Conservation (phyloP, 2,329 filamentous ascomycete species). For the Teratosphaeria pseudoeucalypti region DNA sequence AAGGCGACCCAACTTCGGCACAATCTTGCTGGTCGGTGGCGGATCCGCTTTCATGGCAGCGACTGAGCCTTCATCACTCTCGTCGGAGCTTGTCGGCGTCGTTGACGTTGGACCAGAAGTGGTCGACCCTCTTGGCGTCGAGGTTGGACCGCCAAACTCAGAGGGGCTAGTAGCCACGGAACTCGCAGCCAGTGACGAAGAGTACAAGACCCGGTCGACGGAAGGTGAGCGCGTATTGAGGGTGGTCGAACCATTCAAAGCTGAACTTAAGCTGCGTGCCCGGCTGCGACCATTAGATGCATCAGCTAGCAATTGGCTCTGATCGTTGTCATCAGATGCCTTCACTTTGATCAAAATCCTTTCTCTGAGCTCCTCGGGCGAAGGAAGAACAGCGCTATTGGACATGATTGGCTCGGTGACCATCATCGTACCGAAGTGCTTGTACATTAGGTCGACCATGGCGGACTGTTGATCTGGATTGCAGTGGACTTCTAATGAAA, state of each 20-base stretch:
- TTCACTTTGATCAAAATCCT: conserved; percentile 93
- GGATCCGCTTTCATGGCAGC: conserved; percentile 50
- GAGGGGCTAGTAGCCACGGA: conserved; percentile 42
- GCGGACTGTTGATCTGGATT: conserved; percentile 66
- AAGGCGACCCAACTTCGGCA: conserved; percentile 69
- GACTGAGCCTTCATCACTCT: conserved; percentile 57
- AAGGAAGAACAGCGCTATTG: conserved; percentile 60
- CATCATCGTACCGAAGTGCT: conserved; percentile 70
- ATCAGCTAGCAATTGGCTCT: conserved; percentile 30
- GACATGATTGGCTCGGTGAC: conserved; percentile 64
- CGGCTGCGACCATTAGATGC: conserved; percentile 27
- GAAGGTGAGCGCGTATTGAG: conserved; percentile 45
- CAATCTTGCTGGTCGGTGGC: conserved; percentile 68
- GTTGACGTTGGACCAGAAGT: conserved; percentile 44
- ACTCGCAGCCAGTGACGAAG: conserved; percentile 42
- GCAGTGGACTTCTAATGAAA: conserved; percentile 95
- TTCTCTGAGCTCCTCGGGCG: conserved; percentile 73
- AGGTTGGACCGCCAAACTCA: conserved; percentile 36
- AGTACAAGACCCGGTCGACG: conserved; percentile 45
- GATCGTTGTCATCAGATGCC: conserved; percentile 31
- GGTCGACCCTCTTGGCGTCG: conserved; percentile 44
- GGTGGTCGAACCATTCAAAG: conserved; percentile 37
- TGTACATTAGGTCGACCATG: conserved; percentile 85
- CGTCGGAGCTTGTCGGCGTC: conserved; percentile 55
- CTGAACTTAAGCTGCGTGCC: conserved; percentile 65